These are phyloP conservation scores for Colletotrichum shisoi DNA, from an alignment of 2,329 filamentous ascomycete species.

Conservation along the genomic window DNA sequence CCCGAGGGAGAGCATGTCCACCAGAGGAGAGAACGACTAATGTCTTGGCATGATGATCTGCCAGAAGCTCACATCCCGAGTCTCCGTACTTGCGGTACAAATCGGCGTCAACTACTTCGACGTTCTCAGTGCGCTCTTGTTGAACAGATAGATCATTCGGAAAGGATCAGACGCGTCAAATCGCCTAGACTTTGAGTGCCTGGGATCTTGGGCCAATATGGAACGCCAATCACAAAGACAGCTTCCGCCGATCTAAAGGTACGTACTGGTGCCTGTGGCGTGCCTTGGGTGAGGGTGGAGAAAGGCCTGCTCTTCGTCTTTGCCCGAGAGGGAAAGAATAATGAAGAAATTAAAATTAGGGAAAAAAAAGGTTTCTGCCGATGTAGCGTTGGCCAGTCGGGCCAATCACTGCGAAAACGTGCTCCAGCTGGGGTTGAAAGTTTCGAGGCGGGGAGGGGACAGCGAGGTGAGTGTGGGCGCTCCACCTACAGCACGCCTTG, in stretches of 20 bases:
- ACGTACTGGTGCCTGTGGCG: constrained; percentile 17
- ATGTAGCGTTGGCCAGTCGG: constrained; percentile 28
- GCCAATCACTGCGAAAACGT: constrained; percentile 30
- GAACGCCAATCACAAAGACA: constrained; percentile 28
- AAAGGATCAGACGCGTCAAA: constrained; percentile 23
- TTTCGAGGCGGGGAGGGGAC: constrained; percentile 25
- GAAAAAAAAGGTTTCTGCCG: constrained; percentile 34
- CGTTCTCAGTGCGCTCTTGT: not conserved
- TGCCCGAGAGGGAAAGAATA: constrained; percentile 37
- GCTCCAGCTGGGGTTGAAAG: constrained; percentile 22
- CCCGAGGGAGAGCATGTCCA: not conserved
- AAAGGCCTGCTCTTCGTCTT: constrained; percentile 27
- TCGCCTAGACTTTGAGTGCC: constrained; percentile 18
- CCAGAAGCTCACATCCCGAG: too few species aligned
- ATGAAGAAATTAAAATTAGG: constrained; percentile 31
- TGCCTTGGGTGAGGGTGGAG: constrained; percentile 33
- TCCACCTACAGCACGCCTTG: constrained; percentile 33
- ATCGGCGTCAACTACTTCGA: too few species aligned
- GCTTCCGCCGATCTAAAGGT: constrained; percentile 33
- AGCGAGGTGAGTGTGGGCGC: constrained; percentile 22
- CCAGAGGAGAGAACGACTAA: not conserved
- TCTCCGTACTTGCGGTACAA: not conserved
- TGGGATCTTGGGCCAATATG: constrained; percentile 34
- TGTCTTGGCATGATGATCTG: constrained; percentile 2
- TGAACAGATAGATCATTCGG: not conserved